These are phyloP conservation scores for Schizosaccharomyces osmophilus DNA, from an alignment of 805 yeast species.

Conservation along the genomic window DNA sequence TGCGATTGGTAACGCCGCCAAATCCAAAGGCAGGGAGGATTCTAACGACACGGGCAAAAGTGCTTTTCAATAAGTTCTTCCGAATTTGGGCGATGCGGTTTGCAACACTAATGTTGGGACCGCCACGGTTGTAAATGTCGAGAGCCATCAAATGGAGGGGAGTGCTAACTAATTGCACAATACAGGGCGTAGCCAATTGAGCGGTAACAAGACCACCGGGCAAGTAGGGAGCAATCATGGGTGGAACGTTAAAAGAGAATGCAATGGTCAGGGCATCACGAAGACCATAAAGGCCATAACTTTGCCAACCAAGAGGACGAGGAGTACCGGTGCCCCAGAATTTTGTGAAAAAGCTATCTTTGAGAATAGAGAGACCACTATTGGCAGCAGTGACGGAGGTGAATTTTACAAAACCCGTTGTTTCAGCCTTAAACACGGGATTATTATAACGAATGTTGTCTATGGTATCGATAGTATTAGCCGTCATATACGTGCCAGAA, in stretches of 20 bases:
- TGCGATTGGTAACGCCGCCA: slow-evolving; percentile 1
- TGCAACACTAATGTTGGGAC: neutral
- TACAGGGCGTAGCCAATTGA: neutral
- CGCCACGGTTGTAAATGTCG: neutral
- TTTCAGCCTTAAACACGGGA: neutral
- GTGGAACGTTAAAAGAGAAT: neutral
- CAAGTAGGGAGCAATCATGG: neutral
- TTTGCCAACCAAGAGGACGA: neutral
- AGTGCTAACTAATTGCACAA: slow-evolving; percentile 1
- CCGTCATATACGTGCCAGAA: neutral
- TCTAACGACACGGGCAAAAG: neutral
- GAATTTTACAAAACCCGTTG: neutral
- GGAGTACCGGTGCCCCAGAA: slow-evolving; percentile 1
- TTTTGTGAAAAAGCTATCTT: slow-evolving; percentile 1
- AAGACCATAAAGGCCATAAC: neutral
- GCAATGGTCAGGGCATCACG: slow-evolving; percentile 1
- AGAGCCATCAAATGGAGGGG: slow-evolving; percentile 1
- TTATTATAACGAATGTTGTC: neutral
- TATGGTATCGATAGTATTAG: neutral
- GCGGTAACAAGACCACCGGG: slow-evolving; percentile 1
- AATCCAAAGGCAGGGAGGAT: slow-evolving; percentile 3
- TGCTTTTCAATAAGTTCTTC: neutral
- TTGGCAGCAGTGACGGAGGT: neutral
- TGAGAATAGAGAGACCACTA: neutral
- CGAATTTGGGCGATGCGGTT: neutral